Conservation (phyloP, 345 rosid genomes). For the Salix suchowensis region DNA sequence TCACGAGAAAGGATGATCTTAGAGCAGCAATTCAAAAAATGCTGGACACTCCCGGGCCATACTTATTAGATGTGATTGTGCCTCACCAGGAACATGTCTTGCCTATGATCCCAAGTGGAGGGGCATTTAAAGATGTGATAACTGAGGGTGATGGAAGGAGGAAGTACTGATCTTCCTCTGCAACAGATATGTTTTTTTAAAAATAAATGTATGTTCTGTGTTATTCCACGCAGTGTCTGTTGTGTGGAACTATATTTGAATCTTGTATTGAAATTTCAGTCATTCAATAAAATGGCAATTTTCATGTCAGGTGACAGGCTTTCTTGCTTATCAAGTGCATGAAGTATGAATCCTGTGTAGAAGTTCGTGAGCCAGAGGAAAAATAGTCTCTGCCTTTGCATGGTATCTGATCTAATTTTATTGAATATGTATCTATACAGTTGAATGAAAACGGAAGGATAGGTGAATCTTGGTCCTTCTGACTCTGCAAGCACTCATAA, state of each 20-base stretch:
- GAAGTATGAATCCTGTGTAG: background rate
- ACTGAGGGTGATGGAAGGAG: slow-evolving; percentile 90
- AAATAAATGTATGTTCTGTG: background rate
- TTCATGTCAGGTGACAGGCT: background rate
- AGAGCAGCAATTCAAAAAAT: slow-evolving; percentile 73
- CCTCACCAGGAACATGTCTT: slow-evolving; percentile 97
- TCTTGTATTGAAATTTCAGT: background rate
- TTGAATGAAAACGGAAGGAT: background rate
- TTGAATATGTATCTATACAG: background rate
- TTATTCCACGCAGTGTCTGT: background rate
- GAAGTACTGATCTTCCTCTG: slow-evolving; percentile 11
- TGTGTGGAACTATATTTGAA: background rate
- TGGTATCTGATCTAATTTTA: background rate
- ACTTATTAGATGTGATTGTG: slow-evolving; percentile 80
- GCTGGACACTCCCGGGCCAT: slow-evolving; percentile 93
- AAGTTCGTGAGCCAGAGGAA: background rate
- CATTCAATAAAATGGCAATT: background rate
- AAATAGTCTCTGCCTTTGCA: background rate
- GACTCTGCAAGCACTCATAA: too few species aligned
- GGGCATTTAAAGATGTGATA: slow-evolving; percentile 80
- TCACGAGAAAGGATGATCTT: slow-evolving; percentile 53
- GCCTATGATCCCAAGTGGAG: slow-evolving; percentile 97
- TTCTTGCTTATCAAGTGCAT: background rate
- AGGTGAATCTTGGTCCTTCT: too few species aligned
- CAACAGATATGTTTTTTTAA: background rate